A percentile compares a stretch with the other conserved stretches of the same genome.
These are phyloP conservation scores for Euphorbia celastroides DNA, from an alignment of 441 rosid species.

Conservation along the genomic window DNA sequence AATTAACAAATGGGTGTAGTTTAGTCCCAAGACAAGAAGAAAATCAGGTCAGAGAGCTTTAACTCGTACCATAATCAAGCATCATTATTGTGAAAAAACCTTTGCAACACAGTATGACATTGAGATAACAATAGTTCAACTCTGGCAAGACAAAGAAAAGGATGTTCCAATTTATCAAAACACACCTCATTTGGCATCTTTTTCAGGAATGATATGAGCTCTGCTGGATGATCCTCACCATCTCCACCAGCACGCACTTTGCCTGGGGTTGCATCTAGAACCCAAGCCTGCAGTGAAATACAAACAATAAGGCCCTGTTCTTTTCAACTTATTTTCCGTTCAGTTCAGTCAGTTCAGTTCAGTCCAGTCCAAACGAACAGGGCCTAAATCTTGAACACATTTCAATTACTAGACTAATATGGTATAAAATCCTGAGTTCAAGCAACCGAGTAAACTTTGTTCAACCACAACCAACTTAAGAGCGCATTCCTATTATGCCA, in stretches of 20 bases:
- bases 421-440: neutral
- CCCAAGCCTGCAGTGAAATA: slow-evolving; percentile 62
- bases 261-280: slow-evolving; percentile 96
- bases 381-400: slow-evolving; percentile 1
- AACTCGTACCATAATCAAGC: slow-evolving; percentile 1
- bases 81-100: neutral
- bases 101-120: neutral
- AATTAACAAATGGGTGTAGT: no score
- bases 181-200: slow-evolving; percentile 70
- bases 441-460: neutral
- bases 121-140: neutral
- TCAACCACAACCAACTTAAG: neutral
- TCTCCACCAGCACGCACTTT: slow-evolving; percentile 81
- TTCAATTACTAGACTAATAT: neutral
- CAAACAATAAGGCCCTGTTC: neutral
- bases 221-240: slow-evolving; percentile 90
- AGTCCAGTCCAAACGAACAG: neutral
- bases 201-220: slow-evolving; percentile 64
- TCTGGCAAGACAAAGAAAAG: slow-evolving; percentile 1
- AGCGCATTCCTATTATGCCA: neutral
- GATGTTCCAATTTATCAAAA: neutral
- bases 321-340: no score
- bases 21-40: neutral
- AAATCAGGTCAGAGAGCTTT: neutral
- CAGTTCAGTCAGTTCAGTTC: no score